These are phyloP conservation scores for Hymenoscyphus repandus DNA, from an alignment of 2,329 filamentous ascomycete species.

Conservation along the genomic window DNA sequence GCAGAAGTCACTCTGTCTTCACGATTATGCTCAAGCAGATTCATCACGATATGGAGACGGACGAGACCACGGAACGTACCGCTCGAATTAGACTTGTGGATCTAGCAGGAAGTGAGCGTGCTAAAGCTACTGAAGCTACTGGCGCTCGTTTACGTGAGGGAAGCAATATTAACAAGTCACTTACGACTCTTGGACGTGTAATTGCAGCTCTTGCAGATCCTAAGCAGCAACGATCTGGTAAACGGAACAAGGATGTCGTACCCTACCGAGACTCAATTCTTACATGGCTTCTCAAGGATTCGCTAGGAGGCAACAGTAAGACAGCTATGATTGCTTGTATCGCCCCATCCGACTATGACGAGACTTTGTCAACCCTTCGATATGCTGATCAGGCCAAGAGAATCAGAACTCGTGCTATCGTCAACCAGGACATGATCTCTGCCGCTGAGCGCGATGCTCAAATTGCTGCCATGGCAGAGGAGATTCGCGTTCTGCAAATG, in stretches of 20 bases:
- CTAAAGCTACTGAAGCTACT: constrained; percentile 92
- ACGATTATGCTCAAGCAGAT: constrained; percentile 98
- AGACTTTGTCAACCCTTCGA: constrained; percentile 89
- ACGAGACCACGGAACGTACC: constrained; percentile 92
- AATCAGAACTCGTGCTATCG: constrained; percentile 87
- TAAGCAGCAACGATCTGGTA: constrained; percentile 54
- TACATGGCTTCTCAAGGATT: constrained; percentile 89
- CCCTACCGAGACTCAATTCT: constrained; percentile 88
- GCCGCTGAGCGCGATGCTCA: constrained; percentile 91
- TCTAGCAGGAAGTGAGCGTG: constrained; percentile 88
- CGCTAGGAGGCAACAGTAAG: constrained; percentile 92
- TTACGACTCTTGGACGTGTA: constrained; percentile 90
- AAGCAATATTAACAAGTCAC: constrained; percentile 97
- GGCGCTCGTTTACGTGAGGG: constrained; percentile 87
- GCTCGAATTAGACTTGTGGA: constrained; percentile 94
- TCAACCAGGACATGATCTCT: constrained; percentile 93
- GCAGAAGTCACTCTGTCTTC: constrained; percentile 93
- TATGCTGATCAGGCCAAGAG: constrained; percentile 98
- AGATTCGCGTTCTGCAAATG: constrained; percentile 81
- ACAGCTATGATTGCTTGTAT: constrained; percentile 99
- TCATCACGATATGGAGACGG: constrained; percentile 93
- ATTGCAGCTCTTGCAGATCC: constrained; percentile 81
- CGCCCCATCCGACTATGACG: constrained; percentile 90
- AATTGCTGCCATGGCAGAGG: constrained; percentile 90
- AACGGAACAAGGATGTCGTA: constrained; percentile 66